Evolutionary conservation across 345 rosid species (phyloP), one percentile per base, ranked within the genome.

Genomic region (Camelina hispida): DNA sequence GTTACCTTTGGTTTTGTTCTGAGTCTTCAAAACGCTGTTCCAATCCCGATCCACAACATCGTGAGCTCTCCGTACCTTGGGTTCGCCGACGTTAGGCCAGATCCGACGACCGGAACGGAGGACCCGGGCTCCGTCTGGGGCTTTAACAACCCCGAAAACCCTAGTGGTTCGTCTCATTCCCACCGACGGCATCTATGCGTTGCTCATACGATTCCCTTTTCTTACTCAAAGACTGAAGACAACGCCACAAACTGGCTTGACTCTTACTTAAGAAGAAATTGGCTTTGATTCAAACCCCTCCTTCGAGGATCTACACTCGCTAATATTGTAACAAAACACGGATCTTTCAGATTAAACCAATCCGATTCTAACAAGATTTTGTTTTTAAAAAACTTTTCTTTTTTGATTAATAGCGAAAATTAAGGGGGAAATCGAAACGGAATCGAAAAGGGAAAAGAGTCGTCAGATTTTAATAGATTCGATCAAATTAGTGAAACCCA

Each of bases 51-150:
- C 67, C 7, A 86, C 90, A 5, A 75, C 85, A 5, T 85, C 88
- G 4, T 78, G 74, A 18, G 77, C 74, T 81, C 83, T 79, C 81
- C 80, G 83, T 47, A 76, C 81, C 81, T 89, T 89, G 3, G 68
- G 78, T 3, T 88, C 93, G 10, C 82, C 81, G 2, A 86, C 72
- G 51, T 86, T 91, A 9, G 84, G 86, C 85, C 80, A 84, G 42
- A 96, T 73, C 25, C 87, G 85, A 40, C 98, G 86, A 44, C 98
- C 99, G 0, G 98, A 96, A 42, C 99, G 88, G 62, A 96, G 81
- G 56, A 93, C 96, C 34, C 96, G 85, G 53, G 87, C 93, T 43
- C 90, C 91, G 44, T 88, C 97, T 18, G 74, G 85, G 14, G 89
- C 88, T 80, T 93, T 96, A 62, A 84, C 88, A 77, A 90, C 83